These are phyloP conservation scores for Penicillium janthinellum DNA, from an alignment of 2,329 filamentous ascomycete species.

Conservation along the genomic window DNA sequence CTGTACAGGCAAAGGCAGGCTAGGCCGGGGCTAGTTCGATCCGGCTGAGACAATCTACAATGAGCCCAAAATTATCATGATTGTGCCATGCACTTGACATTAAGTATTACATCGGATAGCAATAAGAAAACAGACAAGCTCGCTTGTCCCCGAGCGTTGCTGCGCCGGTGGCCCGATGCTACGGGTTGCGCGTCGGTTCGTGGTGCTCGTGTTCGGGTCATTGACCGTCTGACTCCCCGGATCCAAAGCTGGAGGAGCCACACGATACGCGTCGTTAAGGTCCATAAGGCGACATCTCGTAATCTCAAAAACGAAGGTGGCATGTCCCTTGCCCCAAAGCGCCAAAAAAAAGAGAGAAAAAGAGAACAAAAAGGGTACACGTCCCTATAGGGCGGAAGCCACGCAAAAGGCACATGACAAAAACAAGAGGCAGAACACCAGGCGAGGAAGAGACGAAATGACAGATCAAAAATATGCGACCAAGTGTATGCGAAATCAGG, in stretches of 20 bases:
- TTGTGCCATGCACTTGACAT: slow-evolving; percentile 25
- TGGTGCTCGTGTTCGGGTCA: slow-evolving; percentile 19
- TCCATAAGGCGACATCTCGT: slow-evolving; percentile 13
- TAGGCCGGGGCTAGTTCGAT: not conserved
- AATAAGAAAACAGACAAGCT: slow-evolving; percentile 11
- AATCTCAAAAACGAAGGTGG: slow-evolving; percentile 15
- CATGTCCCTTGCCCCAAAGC: slow-evolving; percentile 14
- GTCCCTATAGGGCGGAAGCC: slow-evolving; percentile 5
- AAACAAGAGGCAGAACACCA: not conserved
- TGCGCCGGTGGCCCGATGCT: not conserved
- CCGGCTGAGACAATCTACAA: not conserved
- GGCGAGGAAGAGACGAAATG: not conserved
- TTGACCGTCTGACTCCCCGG: slow-evolving; percentile 11
- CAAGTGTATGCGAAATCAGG: not conserved
- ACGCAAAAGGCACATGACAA: slow-evolving; percentile 1
- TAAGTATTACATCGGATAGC: slow-evolving; percentile 27
- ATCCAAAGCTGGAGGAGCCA: slow-evolving; percentile 1
- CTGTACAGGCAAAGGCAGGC: not conserved
- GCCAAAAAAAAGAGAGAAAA: slow-evolving; percentile 3
- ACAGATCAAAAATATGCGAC: not conserved
- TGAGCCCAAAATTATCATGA: not conserved
- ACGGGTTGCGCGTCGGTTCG: slow-evolving; percentile 1
- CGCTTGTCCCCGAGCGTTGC: not conserved
- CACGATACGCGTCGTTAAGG: slow-evolving; percentile 29
- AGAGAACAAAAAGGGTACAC: not conserved